phyloP scores from a whole-genome alignment of 2,329 filamentous ascomycete species.

The Cucurbitaria berberidis region DNA sequence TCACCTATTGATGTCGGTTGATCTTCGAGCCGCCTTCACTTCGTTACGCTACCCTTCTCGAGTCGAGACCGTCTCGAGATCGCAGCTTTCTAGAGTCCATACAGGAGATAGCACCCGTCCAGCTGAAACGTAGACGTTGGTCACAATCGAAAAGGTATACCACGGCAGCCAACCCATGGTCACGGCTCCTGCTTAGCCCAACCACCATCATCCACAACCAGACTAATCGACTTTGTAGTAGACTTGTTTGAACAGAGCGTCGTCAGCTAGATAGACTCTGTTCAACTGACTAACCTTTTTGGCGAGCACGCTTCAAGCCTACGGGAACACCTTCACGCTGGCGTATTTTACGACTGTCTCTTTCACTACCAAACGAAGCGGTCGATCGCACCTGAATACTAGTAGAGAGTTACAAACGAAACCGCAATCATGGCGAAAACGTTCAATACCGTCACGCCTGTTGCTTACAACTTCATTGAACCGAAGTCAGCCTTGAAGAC shows the following conservation, averaged over 20 bases:
- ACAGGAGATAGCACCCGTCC: constrained; percentile 60
- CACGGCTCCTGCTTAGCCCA: constrained; percentile 39
- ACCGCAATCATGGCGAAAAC: constrained; percentile 56
- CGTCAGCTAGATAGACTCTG: constrained; percentile 28
- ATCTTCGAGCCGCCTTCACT: constrained; percentile 60
- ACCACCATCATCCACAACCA: constrained; percentile 31
- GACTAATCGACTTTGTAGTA: constrained; percentile 44
- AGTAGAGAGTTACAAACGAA: constrained; percentile 47
- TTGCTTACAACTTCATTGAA: constrained; percentile 41
- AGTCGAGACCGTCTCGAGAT: constrained; percentile 63
- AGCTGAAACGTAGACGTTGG: constrained; percentile 47
- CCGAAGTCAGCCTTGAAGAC: constrained; percentile 50
- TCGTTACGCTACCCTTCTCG: constrained; percentile 63
- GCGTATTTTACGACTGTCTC: constrained; percentile 46
- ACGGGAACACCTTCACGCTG: constrained; percentile 48
- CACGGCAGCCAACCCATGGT: constrained; percentile 44
- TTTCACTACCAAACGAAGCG: constrained; percentile 54
- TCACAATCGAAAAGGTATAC: constrained; percentile 46
- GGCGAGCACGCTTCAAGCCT: constrained; percentile 31
- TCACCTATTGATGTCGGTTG: constrained; percentile 64
- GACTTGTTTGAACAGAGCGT: constrained; percentile 44
- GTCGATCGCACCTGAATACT: constrained; percentile 56
- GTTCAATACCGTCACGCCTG: constrained; percentile 37
- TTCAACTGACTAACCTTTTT: constrained; percentile 43
- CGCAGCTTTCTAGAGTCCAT: constrained; percentile 62